phyloP scores from a whole-genome alignment of 2,329 filamentous ascomycete genomes.

The Davidsoniella eucalypti region DNA sequence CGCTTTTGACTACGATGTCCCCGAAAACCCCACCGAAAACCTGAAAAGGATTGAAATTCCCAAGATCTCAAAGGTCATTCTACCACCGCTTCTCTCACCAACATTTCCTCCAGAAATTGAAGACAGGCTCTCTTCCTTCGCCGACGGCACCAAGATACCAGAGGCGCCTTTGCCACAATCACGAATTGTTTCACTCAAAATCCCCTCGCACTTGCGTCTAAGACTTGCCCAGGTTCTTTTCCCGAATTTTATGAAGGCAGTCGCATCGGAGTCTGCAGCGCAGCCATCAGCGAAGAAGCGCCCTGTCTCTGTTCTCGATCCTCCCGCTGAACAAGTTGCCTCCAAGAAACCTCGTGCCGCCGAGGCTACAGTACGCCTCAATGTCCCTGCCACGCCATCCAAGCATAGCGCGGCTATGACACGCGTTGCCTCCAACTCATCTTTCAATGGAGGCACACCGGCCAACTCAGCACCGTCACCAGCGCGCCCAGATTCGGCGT shows the following conservation, averaged over 20 bases:
- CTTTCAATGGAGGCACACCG: constrained; percentile 3
- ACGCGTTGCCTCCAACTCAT: constrained; percentile 10
- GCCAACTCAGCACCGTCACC: constrained; percentile 3
- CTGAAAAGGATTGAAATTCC: constrained; percentile 12
- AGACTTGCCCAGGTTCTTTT: constrained; percentile 8
- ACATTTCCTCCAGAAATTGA: constrained; percentile 37
- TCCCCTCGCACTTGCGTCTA: neutral
- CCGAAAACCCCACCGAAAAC: constrained; percentile 16
- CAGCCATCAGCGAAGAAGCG: constrained; percentile 8
- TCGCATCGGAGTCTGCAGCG: neutral
- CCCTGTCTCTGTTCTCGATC: constrained; percentile 7
- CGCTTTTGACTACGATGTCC: constrained; percentile 15
- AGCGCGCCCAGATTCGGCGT: neutral
- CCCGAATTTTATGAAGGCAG: constrained; percentile 16
- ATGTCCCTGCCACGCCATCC: constrained; percentile 9
- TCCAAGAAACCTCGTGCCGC: constrained; percentile 10
- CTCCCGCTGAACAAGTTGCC: constrained; percentile 9
- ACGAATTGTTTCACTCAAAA: constrained; percentile 3
- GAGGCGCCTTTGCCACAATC: neutral
- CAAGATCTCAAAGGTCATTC: constrained; percentile 15
- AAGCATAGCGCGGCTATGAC: constrained; percentile 6
- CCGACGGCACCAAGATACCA: constrained; percentile 8
- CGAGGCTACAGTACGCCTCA: constrained; percentile 6
- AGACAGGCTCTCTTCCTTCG: constrained; percentile 22
- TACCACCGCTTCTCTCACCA: constrained; percentile 36